These are phyloP conservation scores for Petrea volubilis DNA, from an alignment of 257 asterid species.

Conservation along the genomic window DNA sequence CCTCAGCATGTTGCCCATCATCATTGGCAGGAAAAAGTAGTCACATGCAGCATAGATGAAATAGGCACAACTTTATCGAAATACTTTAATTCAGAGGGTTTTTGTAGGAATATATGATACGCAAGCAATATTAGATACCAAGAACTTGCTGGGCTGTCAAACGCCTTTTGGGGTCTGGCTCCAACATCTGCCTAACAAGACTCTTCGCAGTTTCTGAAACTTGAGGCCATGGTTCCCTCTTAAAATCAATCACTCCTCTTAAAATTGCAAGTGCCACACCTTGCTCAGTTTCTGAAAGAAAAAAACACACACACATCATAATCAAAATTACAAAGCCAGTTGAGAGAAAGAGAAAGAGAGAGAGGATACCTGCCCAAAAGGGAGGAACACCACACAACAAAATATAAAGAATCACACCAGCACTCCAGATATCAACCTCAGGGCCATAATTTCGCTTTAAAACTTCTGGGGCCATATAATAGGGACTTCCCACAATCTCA, in stretches of 20 bases:
- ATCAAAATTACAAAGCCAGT: conserved; percentile 18
- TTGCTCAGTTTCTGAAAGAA: conserved; percentile 92
- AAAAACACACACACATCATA: background rate
- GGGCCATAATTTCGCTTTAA: conserved; percentile 90
- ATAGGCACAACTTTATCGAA: conserved; percentile 22
- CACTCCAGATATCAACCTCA: conserved; percentile 97
- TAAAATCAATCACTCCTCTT: conserved; percentile 82
- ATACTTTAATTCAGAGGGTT: conserved; percentile 14
- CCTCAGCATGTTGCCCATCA: conserved; percentile 40
- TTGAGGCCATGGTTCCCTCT: conserved; percentile 99
- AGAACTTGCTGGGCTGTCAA: conserved; percentile 97
- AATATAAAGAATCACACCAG: conserved; percentile 94
- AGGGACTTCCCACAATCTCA: conserved; percentile 98
- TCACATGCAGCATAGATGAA: conserved; percentile 36
- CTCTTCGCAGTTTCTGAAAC: conserved; percentile 83
- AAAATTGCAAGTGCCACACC: conserved; percentile 93
- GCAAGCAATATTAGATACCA: conserved; percentile 60
- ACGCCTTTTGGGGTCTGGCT: conserved; percentile 84
- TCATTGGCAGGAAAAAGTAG: conserved; percentile 32
- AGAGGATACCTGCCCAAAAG: conserved; percentile 98
- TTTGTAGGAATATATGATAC: background rate
- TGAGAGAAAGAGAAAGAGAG: too few relatives aligned
- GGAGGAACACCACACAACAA: conserved; percentile 99
- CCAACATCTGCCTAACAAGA: conserved; percentile 92
- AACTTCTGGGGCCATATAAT: conserved; percentile 98